Evolutionary conservation across 1,139 yeast genomes (phyloP), one percentile per base, ranked within the genome.

Genomic region (Scheffersomyces quercinus): DNA sequence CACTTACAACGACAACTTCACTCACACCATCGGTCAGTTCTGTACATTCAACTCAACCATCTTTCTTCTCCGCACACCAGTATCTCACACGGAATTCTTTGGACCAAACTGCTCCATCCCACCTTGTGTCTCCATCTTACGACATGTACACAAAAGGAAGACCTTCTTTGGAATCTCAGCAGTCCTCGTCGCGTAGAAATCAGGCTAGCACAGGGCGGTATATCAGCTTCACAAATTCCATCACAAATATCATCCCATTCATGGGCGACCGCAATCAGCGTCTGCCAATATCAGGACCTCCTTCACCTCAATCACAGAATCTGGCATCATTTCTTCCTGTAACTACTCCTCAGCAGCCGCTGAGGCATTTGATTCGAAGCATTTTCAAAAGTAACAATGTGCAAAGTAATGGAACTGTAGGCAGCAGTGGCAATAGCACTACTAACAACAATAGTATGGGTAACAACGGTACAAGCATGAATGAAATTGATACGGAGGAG

Each of bases 61-160:
- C 77, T 5, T 74, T 72, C 49, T 72, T 73, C 47, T 70, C 76
- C 1, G 79, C 79, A 1, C 73, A 72, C 35, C 79, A 73, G 49
- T 69, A 65, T 51, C 52, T 73, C 36, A 60, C 70, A 3, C 55
- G 75, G 34, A 70, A 65, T 39, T 69, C 77, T 5, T 51, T 73
- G 26, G 79, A 73, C 34, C 70, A 70, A 39, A 62, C 67, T 2
- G 67, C 66, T 13, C 55, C 68, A 1, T 52, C 56, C 36, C 53
- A 58, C 5, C 51, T 60, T 20, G 65, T 65, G 41, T 54, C 77
- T 7, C 65, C 64, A 5, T 69, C 75, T 0, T 51, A 70, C 26
- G 79, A 73, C 50, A 41, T 42, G 31, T 44, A 61, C 26, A 52
- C 60, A 9, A 60, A 65, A 24, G 56, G 51, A 29, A 51, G 70